These are phyloP conservation scores for Neoscytalidium dimidiatum DNA, from an alignment of 2,329 filamentous ascomycete species.

Conservation along the genomic window DNA sequence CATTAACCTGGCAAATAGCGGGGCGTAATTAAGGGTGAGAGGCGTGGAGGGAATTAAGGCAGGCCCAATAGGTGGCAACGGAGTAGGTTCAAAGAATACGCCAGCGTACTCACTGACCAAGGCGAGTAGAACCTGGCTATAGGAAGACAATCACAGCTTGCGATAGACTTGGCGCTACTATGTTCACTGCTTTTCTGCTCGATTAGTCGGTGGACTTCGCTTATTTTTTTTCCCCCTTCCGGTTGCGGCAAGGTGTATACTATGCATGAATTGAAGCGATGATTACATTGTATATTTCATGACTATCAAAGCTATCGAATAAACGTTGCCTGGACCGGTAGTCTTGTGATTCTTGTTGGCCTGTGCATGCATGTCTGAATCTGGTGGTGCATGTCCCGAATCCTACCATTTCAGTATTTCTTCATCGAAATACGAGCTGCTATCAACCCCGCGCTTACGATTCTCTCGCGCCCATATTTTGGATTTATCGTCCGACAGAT, in stretches of 20 bases:
- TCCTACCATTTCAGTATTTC: too few relatives aligned
- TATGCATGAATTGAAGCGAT: conserved; percentile 14
- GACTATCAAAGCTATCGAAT: too few relatives aligned
- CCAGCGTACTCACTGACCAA: too few relatives aligned
- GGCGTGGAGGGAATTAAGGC: background rate
- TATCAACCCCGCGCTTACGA: too few relatives aligned
- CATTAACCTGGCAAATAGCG: background rate
- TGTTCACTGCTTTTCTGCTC: background rate
- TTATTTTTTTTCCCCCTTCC: background rate
- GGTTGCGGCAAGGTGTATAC: conserved; percentile 1
- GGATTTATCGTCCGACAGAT: too few relatives aligned
- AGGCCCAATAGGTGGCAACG: background rate
- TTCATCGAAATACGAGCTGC: too few relatives aligned
- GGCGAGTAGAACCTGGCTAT: background rate
- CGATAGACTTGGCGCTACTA: conserved; percentile 4
- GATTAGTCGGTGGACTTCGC: background rate
- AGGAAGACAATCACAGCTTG: background rate
- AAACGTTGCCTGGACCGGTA: too few relatives aligned
- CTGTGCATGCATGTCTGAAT: too few relatives aligned
- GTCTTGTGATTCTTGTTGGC: too few relatives aligned
- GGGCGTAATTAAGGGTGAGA: background rate
- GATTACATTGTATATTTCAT: background rate
- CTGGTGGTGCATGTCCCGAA: too few relatives aligned
- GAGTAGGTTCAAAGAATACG: too few relatives aligned
- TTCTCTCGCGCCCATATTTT: too few relatives aligned